Evolutionary conservation across 2,329 filamentous ascomycete genomes (phyloP).

Genomic region (Aspergillus terreus): DNA sequence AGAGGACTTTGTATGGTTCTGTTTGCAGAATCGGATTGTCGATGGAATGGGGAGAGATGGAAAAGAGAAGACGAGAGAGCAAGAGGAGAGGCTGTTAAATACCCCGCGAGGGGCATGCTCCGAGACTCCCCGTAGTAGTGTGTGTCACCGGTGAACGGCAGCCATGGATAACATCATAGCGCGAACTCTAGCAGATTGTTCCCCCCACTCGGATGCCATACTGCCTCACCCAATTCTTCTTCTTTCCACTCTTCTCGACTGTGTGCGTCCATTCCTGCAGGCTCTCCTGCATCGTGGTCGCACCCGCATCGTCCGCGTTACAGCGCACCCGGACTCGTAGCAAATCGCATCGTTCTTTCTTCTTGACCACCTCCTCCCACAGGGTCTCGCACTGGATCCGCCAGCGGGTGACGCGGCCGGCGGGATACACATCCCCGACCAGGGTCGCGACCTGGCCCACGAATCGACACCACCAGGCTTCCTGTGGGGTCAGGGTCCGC

Average conservation of each 20-base stretch:
- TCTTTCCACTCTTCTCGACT: slow-evolving; percentile 54
- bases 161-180: neutral
- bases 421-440: slow-evolving; percentile 59
- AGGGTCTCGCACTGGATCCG: slow-evolving; percentile 40
- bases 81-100: slow-evolving; percentile 12
- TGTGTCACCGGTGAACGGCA: neutral
- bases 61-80: slow-evolving; percentile 6
- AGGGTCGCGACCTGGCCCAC: slow-evolving; percentile 58
- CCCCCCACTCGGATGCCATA: slow-evolving; percentile 41
- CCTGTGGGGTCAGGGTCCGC: slow-evolving; percentile 50
- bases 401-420: slow-evolving; percentile 43
- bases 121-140: neutral
- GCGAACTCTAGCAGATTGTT: slow-evolving; percentile 3
- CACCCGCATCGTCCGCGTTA: slow-evolving; percentile 29
- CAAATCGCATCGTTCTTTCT: slow-evolving; percentile 37
- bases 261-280: slow-evolving; percentile 27
- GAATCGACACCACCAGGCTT: slow-evolving; percentile 64
- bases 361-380: slow-evolving; percentile 42
- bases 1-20: slow-evolving; percentile 15
- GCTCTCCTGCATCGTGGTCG: slow-evolving; percentile 38
- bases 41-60: slow-evolving; percentile 3
- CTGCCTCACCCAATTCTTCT: slow-evolving; percentile 53
- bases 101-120: neutral
- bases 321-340: slow-evolving; percentile 46
- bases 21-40: slow-evolving; percentile 2